Base-by-base conservation (phyloP, 768 basidiomycete species). In the Astraeus odoratus region DNA sequence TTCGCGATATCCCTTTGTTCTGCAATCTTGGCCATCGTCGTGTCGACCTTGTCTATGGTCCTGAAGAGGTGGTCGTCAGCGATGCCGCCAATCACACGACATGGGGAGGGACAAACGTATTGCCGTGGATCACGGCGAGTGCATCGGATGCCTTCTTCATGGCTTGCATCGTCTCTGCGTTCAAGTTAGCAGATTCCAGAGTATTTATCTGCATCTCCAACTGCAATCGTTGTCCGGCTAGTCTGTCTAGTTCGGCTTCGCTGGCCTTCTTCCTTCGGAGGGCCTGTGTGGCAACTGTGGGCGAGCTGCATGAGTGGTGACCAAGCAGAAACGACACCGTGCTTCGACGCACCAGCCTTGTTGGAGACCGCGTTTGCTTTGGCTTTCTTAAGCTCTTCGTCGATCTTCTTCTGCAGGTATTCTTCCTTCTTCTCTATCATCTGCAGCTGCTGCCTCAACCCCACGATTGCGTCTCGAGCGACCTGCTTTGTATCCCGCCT, bases 371-470 rank as follows among this genome's bases (percentile, higher is more conserved):
- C 94, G 64, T 97, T 96, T 25, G 83, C 80, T 64, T 77, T 84
- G 13, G 96, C 96, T 71, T 90, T 95, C 76, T 82, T 83, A 57
- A 81, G 53, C 58, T 98, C 95, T 52, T 96, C 92, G 43, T 95
- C 92, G 53, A 96, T 88, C 81, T 94, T 92, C 80, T 88, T 93
- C 75, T 86, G 84, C 50, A 97, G 71, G 66, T 89, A 76, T 65
- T 98, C 95, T 72, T 97, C 96, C 75, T 95, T 97, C 90, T 97
- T 99, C 79, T 97, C 93, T 55, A 98, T 81, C 83, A 95, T 86
- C 68, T 90, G 80, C 51, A 97, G 77, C 64, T 98, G 93, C 68
- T 95, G 86, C 58, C 95, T 81, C 55, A 99, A 74, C 36, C 76
- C 77, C 48, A 98, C 86, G 64, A 99, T 99, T 39, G 96, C 90